These are phyloP conservation scores for Phytophthora lateralis DNA, from an alignment of 352 stramenopile species.

Conservation along the genomic window DNA sequence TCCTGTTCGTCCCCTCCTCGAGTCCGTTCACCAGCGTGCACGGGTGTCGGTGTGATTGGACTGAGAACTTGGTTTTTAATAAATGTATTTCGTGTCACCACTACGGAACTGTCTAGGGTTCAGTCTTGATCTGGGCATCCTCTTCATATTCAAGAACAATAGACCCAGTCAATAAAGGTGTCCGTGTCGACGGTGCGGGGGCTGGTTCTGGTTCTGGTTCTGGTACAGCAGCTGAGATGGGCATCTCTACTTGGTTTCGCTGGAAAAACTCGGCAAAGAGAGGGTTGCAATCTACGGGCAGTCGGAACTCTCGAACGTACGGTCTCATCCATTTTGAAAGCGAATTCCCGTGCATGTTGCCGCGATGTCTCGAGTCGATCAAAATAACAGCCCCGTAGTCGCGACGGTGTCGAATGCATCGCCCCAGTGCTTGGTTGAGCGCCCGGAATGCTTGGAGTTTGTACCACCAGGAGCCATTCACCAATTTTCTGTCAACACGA, in stretches of 20 bases:
- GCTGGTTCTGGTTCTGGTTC: constrained; percentile 3
- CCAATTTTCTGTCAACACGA: constrained; percentile 47
- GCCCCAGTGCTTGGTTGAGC: constrained; percentile 98
- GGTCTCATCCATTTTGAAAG: constrained; percentile 86
- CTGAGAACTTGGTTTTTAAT: constrained; percentile 10
- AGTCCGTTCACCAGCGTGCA: no score
- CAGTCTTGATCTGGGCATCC: constrained; percentile 9
- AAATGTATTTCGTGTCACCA: not conserved
- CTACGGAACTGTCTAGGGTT: constrained; percentile 12
- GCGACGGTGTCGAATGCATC: constrained; percentile 97
- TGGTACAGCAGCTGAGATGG: constrained; percentile 14
- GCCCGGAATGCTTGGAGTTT: constrained; percentile 96
- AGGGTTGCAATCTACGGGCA: constrained; percentile 48
- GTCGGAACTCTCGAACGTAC: constrained; percentile 67
- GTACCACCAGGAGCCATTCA: constrained; percentile 93
- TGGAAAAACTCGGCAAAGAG: constrained; percentile 65
- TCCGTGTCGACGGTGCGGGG: not conserved
- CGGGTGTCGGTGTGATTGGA: no score
- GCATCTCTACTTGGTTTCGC: constrained; percentile 52
- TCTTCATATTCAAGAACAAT: constrained; percentile 56
- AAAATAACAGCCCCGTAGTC: constrained; percentile 99
- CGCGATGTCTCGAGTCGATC: constrained; percentile 89
- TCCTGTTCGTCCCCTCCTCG: no score
- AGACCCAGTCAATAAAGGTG: constrained; percentile 10
- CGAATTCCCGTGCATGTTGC: constrained; percentile 60